phyloP scores from a whole-genome alignment of 768 basidiomycete genomes.

The Phylloporus arenicola region DNA sequence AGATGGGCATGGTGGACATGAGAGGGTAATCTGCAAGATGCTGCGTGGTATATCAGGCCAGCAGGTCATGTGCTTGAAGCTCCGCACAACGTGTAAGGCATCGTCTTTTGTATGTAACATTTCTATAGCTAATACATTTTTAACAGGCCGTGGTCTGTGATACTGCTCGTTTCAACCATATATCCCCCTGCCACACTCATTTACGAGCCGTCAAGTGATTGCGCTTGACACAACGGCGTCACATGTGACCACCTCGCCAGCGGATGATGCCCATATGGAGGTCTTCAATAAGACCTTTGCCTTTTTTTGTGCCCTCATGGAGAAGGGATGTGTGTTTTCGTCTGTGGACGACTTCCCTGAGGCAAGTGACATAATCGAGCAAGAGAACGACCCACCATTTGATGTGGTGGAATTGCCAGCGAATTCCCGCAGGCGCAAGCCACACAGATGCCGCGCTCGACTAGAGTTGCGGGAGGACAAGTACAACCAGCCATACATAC shows the following conservation, averaged over 20 bases:
- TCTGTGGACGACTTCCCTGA: background rate
- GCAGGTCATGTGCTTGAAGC: background rate
- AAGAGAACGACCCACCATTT: background rate
- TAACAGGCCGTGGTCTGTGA: background rate
- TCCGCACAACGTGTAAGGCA: background rate
- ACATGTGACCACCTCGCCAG: background rate
- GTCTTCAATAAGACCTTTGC: background rate
- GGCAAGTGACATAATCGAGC: background rate
- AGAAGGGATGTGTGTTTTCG: constrained; percentile 1
- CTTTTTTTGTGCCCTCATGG: background rate
- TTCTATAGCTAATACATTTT: background rate
- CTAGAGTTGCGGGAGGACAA: background rate
- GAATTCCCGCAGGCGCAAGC: background rate
- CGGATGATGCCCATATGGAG: background rate
- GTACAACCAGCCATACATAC: background rate
- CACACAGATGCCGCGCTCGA: background rate
- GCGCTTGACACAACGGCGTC: background rate
- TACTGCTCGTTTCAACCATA: background rate
- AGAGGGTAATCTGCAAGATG: background rate
- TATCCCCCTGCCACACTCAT: background rate
- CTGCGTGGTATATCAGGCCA: background rate
- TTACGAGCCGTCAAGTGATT: background rate
- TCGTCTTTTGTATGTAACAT: too few relatives aligned
- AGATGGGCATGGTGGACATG: background rate
- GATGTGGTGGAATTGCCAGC: background rate